Percentiles rank a stretch among this genome's conserved stretches.
Conservation (phyloP, 1,284 basidiomycete species). For the Clitocybe nebularis region DNA sequence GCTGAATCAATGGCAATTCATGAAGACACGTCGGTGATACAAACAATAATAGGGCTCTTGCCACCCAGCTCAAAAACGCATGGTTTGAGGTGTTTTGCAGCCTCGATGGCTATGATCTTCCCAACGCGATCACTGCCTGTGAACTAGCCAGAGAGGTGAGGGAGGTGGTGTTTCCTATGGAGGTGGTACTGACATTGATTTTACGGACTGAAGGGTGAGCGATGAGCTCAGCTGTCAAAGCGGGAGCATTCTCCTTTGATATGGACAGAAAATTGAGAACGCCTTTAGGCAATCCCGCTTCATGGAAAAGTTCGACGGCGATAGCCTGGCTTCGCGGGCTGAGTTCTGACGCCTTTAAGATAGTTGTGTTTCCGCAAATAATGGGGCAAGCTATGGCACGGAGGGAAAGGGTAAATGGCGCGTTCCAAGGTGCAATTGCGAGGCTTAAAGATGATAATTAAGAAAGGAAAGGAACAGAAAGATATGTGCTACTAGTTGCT, state of each 20-base stretch:
- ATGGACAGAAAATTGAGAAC: slow-evolving; percentile 59
- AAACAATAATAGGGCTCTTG: slow-evolving; percentile 68
- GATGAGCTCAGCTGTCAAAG: slow-evolving; percentile 50
- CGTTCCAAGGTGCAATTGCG: slow-evolving; percentile 44
- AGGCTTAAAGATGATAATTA: slow-evolving; percentile 23
- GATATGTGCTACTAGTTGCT: too few relatives aligned
- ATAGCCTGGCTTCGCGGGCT: slow-evolving; percentile 49
- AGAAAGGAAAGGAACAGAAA: not conserved
- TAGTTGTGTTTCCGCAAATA: slow-evolving; percentile 61
- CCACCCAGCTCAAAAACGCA: slow-evolving; percentile 73
- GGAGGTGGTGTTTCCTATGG: not conserved
- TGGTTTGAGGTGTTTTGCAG: slow-evolving; percentile 71
- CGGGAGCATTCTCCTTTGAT: slow-evolving; percentile 41
- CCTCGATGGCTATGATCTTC: slow-evolving; percentile 65
- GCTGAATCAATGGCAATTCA: not conserved
- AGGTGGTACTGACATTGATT: slow-evolving; percentile 31
- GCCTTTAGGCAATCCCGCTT: slow-evolving; percentile 60
- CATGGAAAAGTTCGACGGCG: slow-evolving; percentile 45
- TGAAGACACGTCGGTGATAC: slow-evolving; percentile 11
- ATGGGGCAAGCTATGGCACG: slow-evolving; percentile 52
- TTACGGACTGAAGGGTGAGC: slow-evolving; percentile 48
- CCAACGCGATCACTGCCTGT: slow-evolving; percentile 72
- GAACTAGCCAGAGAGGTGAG: slow-evolving; percentile 37
- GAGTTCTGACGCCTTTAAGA: slow-evolving; percentile 58
- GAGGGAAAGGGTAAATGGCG: slow-evolving; percentile 40